A percentile compares a stretch with the other conserved stretches of the same genome.
These are phyloP conservation scores for Claviceps paspali DNA, from an alignment of 2,329 filamentous ascomycete genomes.

Conservation along the genomic window DNA sequence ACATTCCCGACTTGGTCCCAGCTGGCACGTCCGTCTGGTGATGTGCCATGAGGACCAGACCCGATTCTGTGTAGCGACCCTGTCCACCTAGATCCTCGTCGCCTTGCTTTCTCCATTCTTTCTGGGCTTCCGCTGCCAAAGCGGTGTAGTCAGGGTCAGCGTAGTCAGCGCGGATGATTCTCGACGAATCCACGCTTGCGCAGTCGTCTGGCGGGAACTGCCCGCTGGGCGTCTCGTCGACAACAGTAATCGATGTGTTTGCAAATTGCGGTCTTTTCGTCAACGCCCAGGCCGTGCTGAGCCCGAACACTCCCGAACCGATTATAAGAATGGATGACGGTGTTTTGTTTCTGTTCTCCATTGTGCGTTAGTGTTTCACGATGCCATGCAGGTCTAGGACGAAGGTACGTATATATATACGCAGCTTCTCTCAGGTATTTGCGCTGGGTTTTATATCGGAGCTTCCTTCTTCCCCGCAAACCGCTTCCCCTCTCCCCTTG, in stretches of 20 bases:
- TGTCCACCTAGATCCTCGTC: slow-evolving; percentile 41
- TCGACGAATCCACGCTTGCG: slow-evolving; percentile 46
- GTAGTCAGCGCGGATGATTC: slow-evolving; percentile 62
- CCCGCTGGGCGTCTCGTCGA: slow-evolving; percentile 35
- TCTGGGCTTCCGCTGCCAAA: slow-evolving; percentile 56
- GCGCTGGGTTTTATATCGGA: no score
- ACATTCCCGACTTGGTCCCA: slow-evolving; percentile 29
- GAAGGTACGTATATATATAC: no score
- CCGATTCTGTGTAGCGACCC: slow-evolving; percentile 55
- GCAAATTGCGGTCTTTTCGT: slow-evolving; percentile 42
- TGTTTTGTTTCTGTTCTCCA: slow-evolving; percentile 12
- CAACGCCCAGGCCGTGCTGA: slow-evolving; percentile 50
- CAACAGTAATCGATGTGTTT: slow-evolving; percentile 38
- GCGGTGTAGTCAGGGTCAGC: slow-evolving; percentile 60
- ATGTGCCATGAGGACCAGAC: slow-evolving; percentile 49
- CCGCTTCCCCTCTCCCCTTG: neutral
- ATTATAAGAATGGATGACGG: slow-evolving; percentile 48
- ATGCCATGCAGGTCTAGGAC: neutral
- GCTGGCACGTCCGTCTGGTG: slow-evolving; percentile 16
- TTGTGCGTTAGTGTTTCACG: slow-evolving; percentile 5
- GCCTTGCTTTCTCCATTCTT: slow-evolving; percentile 48
- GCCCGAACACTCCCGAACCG: slow-evolving; percentile 51
- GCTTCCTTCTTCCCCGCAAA: no score
- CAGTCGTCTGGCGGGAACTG: slow-evolving; percentile 46
- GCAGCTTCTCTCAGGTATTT: no score